These are phyloP conservation scores for Rutstroemia sydowiana DNA, from an alignment of 2,329 filamentous ascomycete genomes.

Conservation along the genomic window DNA sequence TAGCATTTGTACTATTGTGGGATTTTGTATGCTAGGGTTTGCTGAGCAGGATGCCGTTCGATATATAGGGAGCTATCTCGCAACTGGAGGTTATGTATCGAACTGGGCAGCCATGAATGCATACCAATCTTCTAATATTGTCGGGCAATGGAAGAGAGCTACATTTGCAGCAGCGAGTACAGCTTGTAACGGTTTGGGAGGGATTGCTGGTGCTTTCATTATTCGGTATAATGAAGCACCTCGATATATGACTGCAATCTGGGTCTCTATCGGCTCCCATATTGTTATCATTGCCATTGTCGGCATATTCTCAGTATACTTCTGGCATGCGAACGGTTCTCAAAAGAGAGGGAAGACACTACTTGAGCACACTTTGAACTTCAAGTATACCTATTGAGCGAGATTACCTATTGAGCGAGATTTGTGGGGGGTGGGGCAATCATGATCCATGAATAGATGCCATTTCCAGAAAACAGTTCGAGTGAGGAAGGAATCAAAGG, in stretches of 20 bases:
- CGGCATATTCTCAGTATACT: conserved; percentile 43
- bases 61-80: conserved; percentile 33
- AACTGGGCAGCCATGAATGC: conserved; percentile 73
- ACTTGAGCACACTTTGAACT: conserved; percentile 36
- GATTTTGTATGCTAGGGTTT: conserved; percentile 29
- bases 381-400: conserved; percentile 27
- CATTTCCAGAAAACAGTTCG: no score
- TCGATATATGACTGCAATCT: conserved; percentile 56
- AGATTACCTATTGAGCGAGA: neutral
- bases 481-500: neutral
- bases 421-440: no score
- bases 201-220: conserved; percentile 67
- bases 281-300: conserved; percentile 50
- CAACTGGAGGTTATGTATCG: conserved; percentile 66
- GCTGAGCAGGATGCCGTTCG: conserved; percentile 22
- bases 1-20: conserved; percentile 23
- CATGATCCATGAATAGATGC: no score
- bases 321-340: conserved; percentile 43
- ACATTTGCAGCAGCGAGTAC: conserved; percentile 72
- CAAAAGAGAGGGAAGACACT: conserved; percentile 40
- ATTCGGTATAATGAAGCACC: conserved; percentile 55
- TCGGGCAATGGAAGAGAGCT: conserved; percentile 82
- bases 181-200: conserved; percentile 70
- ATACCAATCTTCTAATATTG: conserved; percentile 83
- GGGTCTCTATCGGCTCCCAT: conserved; percentile 59